Evolutionary conservation across 495 filamentous ascomycete species (phyloP), one percentile per base, ranked within the genome.

Genomic region (Penicillium herquei): DNA sequence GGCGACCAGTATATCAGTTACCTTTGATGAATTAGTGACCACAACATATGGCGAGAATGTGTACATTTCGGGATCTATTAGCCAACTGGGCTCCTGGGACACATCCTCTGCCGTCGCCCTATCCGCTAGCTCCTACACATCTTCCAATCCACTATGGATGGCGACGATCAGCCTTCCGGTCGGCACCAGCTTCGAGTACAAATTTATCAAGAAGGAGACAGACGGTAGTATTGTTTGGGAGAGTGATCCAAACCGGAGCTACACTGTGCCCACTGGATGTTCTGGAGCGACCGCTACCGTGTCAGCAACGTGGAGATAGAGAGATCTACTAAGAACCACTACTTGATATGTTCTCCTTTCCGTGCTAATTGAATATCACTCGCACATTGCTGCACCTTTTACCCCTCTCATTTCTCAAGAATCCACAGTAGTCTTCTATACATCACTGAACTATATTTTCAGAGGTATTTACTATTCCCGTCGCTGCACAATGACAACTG

Each of bases 151-250:
- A 6, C 51, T 84, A 8, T 88, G 85, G 85, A 73, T 61, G 35
- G 73, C 64, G 1, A 74, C 73, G 0, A 49, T 86, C 12, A 68
- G 64, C 1, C 58, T 87, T 1, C 65, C 73, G 0, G 76, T 78
- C 3, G 84, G 84, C 2, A 69, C 70, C 14, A 61, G 58, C 1
- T 71, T 90, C 16, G 50, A 83, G 66, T 88, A 88, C 56, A 90
- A 88, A 64, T 90, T 81, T 56, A 77, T 88, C 57, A 76, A 80
- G 44, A 71, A 86, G 37, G 43, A 46, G 26, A 59, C 67, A 1
- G 75, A 78, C 56, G 80, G 83, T 5, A 67, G 65, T 8, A 71
- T 84, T 1, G 75, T 61, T 9, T 87, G 84, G 85, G 84, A 89
- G 64, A 70, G 74, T 26, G 85, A 86, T 66, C 80, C 83, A 1